phyloP scores from a whole-genome alignment of 2,329 filamentous ascomycete genomes.

The Aspergillus sp. region DNA sequence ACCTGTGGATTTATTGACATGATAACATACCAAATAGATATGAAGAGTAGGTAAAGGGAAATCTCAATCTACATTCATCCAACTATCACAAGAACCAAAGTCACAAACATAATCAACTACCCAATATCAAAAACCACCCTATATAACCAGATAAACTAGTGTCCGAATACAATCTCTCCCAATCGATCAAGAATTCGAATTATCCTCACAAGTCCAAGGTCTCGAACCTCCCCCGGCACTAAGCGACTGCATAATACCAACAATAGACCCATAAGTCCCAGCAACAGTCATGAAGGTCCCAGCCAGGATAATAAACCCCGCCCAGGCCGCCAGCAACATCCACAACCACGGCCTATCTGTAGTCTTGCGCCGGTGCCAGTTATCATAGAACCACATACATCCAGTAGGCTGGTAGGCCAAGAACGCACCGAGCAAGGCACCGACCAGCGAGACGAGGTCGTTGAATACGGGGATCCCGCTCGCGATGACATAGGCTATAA shows the following conservation, averaged over 20 bases:
- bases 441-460: slow-evolving; percentile 25
- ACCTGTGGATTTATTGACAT: too few relatives aligned
- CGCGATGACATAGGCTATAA: slow-evolving; percentile 28
- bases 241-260: slow-evolving; percentile 42
- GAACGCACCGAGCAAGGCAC: slow-evolving; percentile 24
- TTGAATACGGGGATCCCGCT: slow-evolving; percentile 28
- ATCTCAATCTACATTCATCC: too few relatives aligned
- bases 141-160: too few relatives aligned
- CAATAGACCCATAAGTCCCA: slow-evolving; percentile 48
- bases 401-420: slow-evolving; percentile 19
- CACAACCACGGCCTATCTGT: background rate
- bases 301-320: slow-evolving; percentile 13
- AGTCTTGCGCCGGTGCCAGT: background rate
- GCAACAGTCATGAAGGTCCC: slow-evolving; percentile 47
- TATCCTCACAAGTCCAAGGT: slow-evolving; percentile 47
- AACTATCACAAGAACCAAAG: too few relatives aligned
- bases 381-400: slow-evolving; percentile 23
- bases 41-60: too few relatives aligned
- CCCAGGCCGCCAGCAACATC: slow-evolving; percentile 1
- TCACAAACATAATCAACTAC: too few relatives aligned
- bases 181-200: slow-evolving; percentile 27
- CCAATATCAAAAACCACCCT: too few relatives aligned
- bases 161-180: too few relatives aligned
- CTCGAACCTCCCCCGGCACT: slow-evolving; percentile 34
- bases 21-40: too few relatives aligned